Evolutionary conservation across 306 rosid species (phyloP).

Genomic region (Lathyrus sativus): DNA sequence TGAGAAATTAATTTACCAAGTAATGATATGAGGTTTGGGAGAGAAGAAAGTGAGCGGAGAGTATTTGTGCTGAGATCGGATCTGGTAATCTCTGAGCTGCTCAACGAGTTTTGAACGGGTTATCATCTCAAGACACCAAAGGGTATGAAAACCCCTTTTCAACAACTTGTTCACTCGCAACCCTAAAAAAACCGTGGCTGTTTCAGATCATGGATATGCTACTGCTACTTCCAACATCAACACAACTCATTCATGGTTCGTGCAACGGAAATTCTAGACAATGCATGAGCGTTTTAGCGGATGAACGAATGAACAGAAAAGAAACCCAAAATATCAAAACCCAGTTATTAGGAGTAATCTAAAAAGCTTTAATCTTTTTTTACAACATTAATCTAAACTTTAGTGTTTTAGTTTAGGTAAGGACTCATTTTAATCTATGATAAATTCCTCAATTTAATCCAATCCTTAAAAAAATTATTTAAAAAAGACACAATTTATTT

Average conservation of each 20-base stretch:
- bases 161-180: conserved; percentile 7
- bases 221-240: background rate
- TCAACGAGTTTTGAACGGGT: conserved; percentile 64
- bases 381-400: background rate
- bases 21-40: conserved; percentile 52
- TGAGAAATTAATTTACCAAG: conserved; percentile 41
- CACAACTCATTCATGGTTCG: background rate
- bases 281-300: background rate
- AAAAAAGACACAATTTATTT: no score
- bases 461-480: no score
- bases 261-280: background rate
- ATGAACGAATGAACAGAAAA: background rate
- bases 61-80: conserved; percentile 60
- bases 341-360: background rate
- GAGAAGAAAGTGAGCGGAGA: conserved; percentile 63
- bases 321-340: background rate
- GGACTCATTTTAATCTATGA: no score
- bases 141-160: background rate
- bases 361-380: no score
- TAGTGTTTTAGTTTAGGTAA: background rate
- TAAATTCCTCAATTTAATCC: no score
- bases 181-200: background rate
- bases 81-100: conserved; percentile 74
- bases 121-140: conserved; percentile 44
- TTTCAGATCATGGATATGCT: conserved; percentile 1